Percentiles rank a stretch among this genome's conserved stretches.
Conservation (phyloP, 306 rosid species). For the Hippophae rhamnoides region DNA sequence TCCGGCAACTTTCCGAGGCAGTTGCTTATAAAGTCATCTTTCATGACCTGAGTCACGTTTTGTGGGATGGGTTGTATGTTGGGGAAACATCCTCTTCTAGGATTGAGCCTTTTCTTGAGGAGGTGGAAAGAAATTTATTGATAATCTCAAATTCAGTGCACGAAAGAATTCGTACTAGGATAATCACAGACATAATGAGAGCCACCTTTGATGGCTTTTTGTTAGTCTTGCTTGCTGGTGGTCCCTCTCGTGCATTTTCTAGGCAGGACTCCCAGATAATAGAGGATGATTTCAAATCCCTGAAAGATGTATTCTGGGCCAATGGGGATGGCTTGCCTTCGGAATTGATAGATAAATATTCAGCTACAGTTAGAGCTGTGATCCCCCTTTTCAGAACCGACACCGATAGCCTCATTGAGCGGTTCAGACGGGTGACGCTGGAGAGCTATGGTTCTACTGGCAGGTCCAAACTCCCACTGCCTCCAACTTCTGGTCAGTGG, state of each 20-base stretch:
- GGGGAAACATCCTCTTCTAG: conserved; percentile 76
- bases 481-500: conserved; percentile 97
- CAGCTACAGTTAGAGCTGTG: conserved; percentile 53
- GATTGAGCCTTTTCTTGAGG: conserved; percentile 70
- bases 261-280: conserved; percentile 70
- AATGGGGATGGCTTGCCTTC: conserved; percentile 92
- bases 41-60: conserved; percentile 63
- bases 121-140: conserved; percentile 61
- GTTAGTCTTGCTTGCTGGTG: conserved; percentile 94
- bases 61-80: conserved; percentile 80
- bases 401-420: conserved; percentile 68
- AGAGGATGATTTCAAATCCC: conserved; percentile 76
- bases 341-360: conserved; percentile 71
- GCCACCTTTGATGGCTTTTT: conserved; percentile 95
- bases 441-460: conserved; percentile 76
- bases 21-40: conserved; percentile 73
- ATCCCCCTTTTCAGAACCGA: conserved; percentile 81
- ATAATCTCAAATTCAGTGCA: conserved; percentile 59
- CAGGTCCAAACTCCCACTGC: conserved; percentile 82
- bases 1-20: conserved; percentile 85
- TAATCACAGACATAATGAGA: conserved; percentile 79
- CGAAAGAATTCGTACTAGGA: conserved; percentile 76
- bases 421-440: conserved; percentile 56
- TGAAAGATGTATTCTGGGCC: conserved; percentile 83
- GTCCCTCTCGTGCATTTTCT: conserved; percentile 80